phyloP scores from a whole-genome alignment of 78 protist genomes.

The Guillardia theta region DNA sequence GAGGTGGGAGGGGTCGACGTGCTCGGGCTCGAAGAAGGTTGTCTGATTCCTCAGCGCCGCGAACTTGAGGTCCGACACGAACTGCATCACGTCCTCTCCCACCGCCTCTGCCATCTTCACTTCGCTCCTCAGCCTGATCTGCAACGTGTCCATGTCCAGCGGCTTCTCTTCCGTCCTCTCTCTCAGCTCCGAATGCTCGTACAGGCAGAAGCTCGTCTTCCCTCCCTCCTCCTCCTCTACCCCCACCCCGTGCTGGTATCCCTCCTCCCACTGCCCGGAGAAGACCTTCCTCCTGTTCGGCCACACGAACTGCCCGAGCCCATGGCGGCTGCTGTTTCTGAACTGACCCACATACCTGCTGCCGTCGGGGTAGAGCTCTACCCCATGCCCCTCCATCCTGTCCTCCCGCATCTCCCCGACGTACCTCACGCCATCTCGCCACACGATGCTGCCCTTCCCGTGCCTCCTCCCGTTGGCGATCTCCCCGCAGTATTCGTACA shows the following conservation, averaged over 20 bases:
- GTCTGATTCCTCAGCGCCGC: too few relatives aligned
- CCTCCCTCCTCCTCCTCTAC: too few relatives aligned
- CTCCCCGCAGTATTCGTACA: background rate
- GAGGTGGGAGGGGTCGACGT: too few relatives aligned
- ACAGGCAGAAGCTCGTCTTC: too few relatives aligned
- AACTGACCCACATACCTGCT: background rate
- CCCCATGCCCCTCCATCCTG: background rate
- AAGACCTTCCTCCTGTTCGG: background rate
- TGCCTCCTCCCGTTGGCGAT: background rate
- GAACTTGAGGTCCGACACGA: too few relatives aligned
- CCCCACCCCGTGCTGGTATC: background rate
- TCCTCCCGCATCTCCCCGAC: background rate
- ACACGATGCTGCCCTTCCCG: background rate
- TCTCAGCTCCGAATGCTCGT: too few relatives aligned
- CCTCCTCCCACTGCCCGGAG: background rate
- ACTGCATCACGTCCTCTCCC: too few relatives aligned
- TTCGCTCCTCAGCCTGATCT: too few relatives aligned
- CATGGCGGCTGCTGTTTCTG: background rate
- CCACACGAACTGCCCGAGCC: background rate
- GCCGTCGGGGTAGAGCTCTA: background rate
- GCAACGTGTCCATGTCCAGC: too few relatives aligned
- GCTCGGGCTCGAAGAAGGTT: too few relatives aligned
- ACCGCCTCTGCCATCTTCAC: too few relatives aligned
- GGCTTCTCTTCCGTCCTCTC: too few relatives aligned
- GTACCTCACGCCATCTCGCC: background rate